These are phyloP conservation scores for Blastomyces parvus DNA, from an alignment of 2,329 filamentous ascomycete species.

Conservation along the genomic window DNA sequence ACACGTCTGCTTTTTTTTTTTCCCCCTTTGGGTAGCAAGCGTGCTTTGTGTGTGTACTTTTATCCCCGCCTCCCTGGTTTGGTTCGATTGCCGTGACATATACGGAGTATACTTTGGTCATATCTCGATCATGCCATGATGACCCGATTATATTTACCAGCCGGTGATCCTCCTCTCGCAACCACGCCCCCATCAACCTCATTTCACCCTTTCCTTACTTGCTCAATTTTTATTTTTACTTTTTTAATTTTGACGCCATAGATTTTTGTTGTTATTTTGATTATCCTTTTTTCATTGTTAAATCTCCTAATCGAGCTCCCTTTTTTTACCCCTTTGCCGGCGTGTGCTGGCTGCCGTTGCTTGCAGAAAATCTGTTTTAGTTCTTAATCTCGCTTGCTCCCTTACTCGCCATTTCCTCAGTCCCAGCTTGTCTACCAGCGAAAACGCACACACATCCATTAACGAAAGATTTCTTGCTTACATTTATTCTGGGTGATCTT, in stretches of 20 bases:
- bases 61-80: neutral
- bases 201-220: neutral
- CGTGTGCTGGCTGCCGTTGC: neutral
- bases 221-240: too few relatives aligned
- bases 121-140: neutral
- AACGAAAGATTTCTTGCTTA: neutral
- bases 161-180: too few relatives aligned
- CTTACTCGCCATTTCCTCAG: too few relatives aligned
- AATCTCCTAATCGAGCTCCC: neutral
- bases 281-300: neutral
- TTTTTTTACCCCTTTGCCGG: neutral
- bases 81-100: neutral
- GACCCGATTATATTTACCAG: neutral
- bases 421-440: too few relatives aligned
- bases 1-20: neutral
- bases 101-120: too few relatives aligned
- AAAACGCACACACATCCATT: neutral
- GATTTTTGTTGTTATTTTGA: neutral
- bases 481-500: neutral
- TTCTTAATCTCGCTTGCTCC: too few relatives aligned
- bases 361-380: too few relatives aligned
- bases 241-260: neutral
- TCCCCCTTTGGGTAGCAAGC: neutral
- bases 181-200: neutral
- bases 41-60: neutral